Evolutionary conservation across 164 flowering plant species (phyloP), one percentile per base, ranked within the genome.

Genomic region (Cinnamomum micranthum): DNA sequence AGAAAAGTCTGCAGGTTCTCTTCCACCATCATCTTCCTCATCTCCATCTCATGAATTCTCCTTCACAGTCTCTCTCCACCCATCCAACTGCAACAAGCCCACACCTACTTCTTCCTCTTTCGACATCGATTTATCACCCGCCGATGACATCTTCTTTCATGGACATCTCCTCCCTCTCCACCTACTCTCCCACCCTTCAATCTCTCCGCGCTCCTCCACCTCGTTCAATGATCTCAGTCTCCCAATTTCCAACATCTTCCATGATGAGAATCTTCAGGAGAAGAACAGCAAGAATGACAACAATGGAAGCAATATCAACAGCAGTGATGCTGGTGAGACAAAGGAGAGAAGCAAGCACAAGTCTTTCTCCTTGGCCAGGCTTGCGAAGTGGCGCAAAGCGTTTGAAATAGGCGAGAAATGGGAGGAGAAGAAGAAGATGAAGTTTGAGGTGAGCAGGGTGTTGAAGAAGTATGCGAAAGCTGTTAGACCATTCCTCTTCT

Each of bases 1-100:
- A 41, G 27, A 60, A 70, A 60, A 60, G 58, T 22, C 73, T 72
- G 22, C 71, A 52, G 63, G n/a, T 66, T 27, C 69, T 66, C 69
- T 14, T 73, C 81, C 88, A 15, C 79, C 91, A 28, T 87, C 96
- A 23, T 27, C 92, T 11, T 79, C 97, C 55, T 84, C 94, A 11
- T 92, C 97, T 67, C 97, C 98, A 69, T 80, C 97, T n/a, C 98
- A 87, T 81, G 98, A 94, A 73, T 94, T 94, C 84, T 89, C 97
- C 78, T 94, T 94, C 90, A 87, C 96, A 47, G 80, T 88, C 73
- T 85, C 98, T 59, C 87, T 90, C 63, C 89, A 84, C 68, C 82
- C 87, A 15, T 68, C 88, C 4, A 59, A 66, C 73, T 74, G 77
- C 50, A 25, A 79, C 73, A 78, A 65, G 71, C 17, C 78, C 41